Conservation (phyloP, 495 filamentous ascomycete species). For the Hypoxylon lienhwacheense region DNA sequence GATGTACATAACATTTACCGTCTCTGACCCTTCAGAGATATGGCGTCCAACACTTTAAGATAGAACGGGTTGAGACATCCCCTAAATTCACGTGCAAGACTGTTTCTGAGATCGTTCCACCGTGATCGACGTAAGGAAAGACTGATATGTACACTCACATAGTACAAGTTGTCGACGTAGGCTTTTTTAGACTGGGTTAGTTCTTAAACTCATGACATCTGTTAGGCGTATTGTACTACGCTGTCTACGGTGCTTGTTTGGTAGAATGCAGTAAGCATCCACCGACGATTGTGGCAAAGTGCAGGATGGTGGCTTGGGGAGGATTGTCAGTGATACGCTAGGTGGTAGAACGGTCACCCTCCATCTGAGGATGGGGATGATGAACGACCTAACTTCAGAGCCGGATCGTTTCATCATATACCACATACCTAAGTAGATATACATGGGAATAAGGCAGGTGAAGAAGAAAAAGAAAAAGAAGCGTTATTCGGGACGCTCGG, state of each 20-base stretch:
- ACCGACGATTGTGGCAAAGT: conserved; percentile 17
- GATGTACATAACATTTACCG: too few species aligned
- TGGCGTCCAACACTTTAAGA: neutral
- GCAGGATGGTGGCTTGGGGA: conserved; percentile 19
- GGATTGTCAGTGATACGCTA: conserved; percentile 29
- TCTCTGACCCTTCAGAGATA: neutral
- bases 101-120: conserved; percentile 2
- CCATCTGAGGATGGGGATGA: conserved; percentile 12
- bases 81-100: neutral
- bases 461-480: neutral
- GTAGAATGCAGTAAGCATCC: conserved; percentile 27
- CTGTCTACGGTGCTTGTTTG: too few species aligned
- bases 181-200: too few species aligned
- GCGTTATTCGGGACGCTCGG: too few species aligned
- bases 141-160: neutral
- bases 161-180: too few species aligned
- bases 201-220: too few species aligned
- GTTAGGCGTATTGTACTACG: too few species aligned
- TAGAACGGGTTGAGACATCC: neutral
- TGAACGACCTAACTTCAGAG: neutral
- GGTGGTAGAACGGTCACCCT: conserved; percentile 12
- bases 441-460: neutral
- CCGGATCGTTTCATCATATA: neutral
- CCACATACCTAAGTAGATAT: neutral
- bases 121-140: conserved; percentile 26